A percentile compares a stretch with the other conserved stretches of the same genome.
Conservation (phyloP, 148 eudicot species). For the Spergularia marina region DNA sequence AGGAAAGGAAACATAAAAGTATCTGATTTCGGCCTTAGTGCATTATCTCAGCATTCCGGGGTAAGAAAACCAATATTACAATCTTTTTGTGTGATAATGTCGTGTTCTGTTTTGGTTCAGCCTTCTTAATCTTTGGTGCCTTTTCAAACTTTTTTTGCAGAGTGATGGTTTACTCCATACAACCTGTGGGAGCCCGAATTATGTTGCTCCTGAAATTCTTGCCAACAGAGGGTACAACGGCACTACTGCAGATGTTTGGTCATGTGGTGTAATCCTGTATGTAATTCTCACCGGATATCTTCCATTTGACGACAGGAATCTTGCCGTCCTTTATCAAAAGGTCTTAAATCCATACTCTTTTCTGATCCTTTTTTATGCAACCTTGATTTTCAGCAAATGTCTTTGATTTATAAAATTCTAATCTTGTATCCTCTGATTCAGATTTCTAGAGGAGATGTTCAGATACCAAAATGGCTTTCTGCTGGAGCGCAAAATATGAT, state of each 20-base stretch:
- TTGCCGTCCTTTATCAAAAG: conserved; percentile 91
- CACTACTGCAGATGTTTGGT: conserved; percentile 86
- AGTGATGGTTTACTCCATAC: conserved; percentile 88
- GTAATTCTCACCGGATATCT: conserved; percentile 85
- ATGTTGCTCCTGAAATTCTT: conserved; percentile 94
- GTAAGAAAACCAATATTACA: conserved; percentile 32
- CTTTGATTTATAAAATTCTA: background rate
- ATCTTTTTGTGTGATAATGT: background rate
- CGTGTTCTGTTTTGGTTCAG: background rate
- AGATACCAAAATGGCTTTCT: conserved; percentile 86
- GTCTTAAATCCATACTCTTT: conserved; percentile 23
- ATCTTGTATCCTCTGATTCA: conserved; percentile 4
- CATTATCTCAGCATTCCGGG: conserved; percentile 84
- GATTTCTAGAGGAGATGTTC: conserved; percentile 81
- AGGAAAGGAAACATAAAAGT: conserved; percentile 74
- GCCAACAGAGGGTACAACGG: conserved; percentile 83
- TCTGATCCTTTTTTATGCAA: background rate
- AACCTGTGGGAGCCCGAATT: conserved; percentile 97
- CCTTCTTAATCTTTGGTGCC: background rate
- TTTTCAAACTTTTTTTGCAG: conserved; percentile 31
- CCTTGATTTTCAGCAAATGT: too few relatives aligned
- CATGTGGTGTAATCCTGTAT: conserved; percentile 86
- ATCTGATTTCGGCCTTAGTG: conserved; percentile 94
- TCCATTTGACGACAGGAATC: conserved; percentile 91
- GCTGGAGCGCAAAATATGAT: conserved; percentile 67